Evolutionary conservation across 495 filamentous ascomycete species (phyloP), one percentile per base, ranked within the genome.

Genomic region (Physcia stellaris): DNA sequence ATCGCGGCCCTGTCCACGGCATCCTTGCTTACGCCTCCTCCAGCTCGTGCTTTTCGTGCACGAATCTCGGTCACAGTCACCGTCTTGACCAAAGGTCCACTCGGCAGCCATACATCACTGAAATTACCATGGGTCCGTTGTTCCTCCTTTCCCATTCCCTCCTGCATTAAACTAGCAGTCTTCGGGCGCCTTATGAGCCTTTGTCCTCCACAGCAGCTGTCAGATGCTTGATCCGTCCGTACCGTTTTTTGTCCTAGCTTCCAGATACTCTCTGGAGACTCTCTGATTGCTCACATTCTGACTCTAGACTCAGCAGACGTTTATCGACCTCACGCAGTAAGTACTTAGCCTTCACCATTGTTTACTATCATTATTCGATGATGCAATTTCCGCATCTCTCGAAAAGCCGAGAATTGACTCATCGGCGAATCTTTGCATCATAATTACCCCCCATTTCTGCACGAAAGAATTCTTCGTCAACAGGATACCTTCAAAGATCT

Each of bases 321-420:
- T 28, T 71, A 71, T 57, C 68, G 68, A 29, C 68, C 68, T 47
- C 62, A 59, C 48, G 61, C 63, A 61, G 68, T 71, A 62, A 66
- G 68, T 71, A 26, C 23, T 4, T 21, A 24, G 16, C 12, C 16
- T 44, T 49, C 36, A 43, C 27, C 31, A 33, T 36, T 23, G 22
- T 29, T 38, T 33, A 22, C 19, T 40, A 35, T 29, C 22, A 23
- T 30, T 41, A 17, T 46, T 11, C 44, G 28, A 11, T n/a, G n/a
- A n/a, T n/a, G n/a, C n/a, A n/a, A n/a, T n/a, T n/a, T n/a, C n/a
- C n/a, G n/a, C n/a, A n/a, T n/a, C n/a, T n/a, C n/a, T n/a, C n/a
- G n/a, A n/a, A n/a, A n/a, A n/a, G n/a, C n/a, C n/a, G n/a, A n/a
- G n/a, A n/a, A n/a, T n/a, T n/a, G n/a, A n/a, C n/a, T n/a, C n/a